A percentile compares a stretch with the other conserved stretches of the same genome.
Conservation (phyloP, 495 filamentous ascomycete species). For the Parathielavia hyrcaniae region DNA sequence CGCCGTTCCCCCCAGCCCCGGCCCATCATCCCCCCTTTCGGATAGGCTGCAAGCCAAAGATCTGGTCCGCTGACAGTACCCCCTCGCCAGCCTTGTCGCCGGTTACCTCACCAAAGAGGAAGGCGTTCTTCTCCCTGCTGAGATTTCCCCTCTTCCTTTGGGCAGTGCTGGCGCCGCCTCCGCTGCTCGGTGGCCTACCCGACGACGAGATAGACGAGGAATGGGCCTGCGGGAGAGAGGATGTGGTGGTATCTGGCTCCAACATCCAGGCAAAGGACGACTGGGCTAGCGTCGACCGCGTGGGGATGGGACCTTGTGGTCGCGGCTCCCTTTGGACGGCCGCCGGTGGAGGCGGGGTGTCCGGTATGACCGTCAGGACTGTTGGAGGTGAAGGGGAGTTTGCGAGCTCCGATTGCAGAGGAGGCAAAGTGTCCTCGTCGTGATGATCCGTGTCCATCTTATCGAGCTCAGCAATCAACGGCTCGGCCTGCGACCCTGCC, state of each 20-base stretch:
- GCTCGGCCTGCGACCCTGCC: slow-evolving; percentile 13
- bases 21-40: slow-evolving; percentile 21
- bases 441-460: slow-evolving; percentile 29
- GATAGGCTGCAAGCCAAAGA: slow-evolving; percentile 45
- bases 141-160: slow-evolving; percentile 39
- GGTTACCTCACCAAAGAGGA: slow-evolving; percentile 50
- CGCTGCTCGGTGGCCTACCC: slow-evolving; percentile 18
- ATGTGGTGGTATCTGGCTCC: slow-evolving; percentile 43
- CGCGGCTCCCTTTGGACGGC: slow-evolving; percentile 16
- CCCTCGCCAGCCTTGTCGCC: slow-evolving; percentile 25
- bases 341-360: slow-evolving; percentile 11
- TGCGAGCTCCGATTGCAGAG: slow-evolving; percentile 17
- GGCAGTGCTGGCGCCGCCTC: slow-evolving; percentile 4
- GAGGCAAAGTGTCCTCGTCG: slow-evolving; percentile 14
- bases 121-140: slow-evolving; percentile 48
- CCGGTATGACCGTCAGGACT: slow-evolving; percentile 9
- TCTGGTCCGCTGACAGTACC: slow-evolving; percentile 34
- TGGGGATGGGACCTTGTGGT: slow-evolving; percentile 41
- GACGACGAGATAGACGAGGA: neutral
- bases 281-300: slow-evolving; percentile 66
- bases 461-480: slow-evolving; percentile 18
- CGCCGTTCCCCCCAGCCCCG: too few species aligned
- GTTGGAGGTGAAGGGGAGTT: neutral
- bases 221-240: slow-evolving; percentile 11
- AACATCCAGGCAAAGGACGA: slow-evolving; percentile 97